phyloP scores from a whole-genome alignment of 495 filamentous ascomycete genomes.

The Podospora appendiculata region DNA sequence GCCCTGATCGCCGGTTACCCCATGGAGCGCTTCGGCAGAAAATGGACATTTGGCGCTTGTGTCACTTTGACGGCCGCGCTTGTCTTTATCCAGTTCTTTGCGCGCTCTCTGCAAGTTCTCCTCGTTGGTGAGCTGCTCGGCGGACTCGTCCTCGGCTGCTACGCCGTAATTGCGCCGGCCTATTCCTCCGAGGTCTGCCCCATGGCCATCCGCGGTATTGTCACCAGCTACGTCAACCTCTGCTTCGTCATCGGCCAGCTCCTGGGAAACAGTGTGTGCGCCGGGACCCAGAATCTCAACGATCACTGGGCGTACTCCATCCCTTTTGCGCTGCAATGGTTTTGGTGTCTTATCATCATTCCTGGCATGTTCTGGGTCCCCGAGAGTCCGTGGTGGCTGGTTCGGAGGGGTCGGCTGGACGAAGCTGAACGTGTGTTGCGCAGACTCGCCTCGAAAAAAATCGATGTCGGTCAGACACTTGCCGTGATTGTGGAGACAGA shows the following conservation, averaged over 20 bases:
- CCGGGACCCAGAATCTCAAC: conserved; percentile 32
- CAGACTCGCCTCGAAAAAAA: conserved; percentile 32
- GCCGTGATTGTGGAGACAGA: conserved; percentile 57
- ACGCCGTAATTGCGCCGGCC: conserved; percentile 48
- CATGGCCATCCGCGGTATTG: conserved; percentile 45
- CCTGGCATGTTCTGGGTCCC: conserved; percentile 50
- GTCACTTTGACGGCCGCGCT: conserved; percentile 35
- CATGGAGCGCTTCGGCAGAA: conserved; percentile 37
- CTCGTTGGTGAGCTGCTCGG: conserved; percentile 45
- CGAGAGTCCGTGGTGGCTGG: conserved; percentile 58
- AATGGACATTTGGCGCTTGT: conserved; percentile 35
- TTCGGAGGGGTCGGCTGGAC: conserved; percentile 45
- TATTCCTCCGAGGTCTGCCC: conserved; percentile 60
- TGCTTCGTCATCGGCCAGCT: conserved; percentile 64
- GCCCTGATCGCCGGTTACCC: conserved; percentile 39
- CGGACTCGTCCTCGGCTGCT: conserved; percentile 46
- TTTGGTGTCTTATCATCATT: conserved; percentile 55
- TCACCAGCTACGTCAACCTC: conserved; percentile 55
- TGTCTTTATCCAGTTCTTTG: conserved; percentile 54
- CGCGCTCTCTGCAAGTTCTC: conserved; percentile 31
- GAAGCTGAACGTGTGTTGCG: conserved; percentile 41
- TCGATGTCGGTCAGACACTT: conserved; percentile 32
- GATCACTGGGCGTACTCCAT: conserved; percentile 48
- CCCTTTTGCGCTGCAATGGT: conserved; percentile 58
- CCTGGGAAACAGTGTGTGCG: conserved; percentile 46